Percentiles rank a stretch among this genome's conserved stretches.
These are phyloP conservation scores for Aspergillus sp. DNA, from an alignment of 2,329 filamentous ascomycete genomes.

Conservation along the genomic window DNA sequence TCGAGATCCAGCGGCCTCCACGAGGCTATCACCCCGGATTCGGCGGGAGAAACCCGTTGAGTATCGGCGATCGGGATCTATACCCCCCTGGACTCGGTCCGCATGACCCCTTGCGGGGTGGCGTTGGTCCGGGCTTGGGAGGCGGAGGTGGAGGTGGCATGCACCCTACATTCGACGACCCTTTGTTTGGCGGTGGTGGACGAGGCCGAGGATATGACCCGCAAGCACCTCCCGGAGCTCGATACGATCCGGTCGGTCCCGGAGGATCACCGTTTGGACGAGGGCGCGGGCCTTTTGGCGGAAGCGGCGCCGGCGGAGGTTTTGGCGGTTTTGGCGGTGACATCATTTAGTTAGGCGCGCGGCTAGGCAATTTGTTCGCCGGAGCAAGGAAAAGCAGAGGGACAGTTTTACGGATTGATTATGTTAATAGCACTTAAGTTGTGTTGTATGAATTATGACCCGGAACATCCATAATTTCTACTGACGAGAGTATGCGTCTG, in stretches of 20 bases:
- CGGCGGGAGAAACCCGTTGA: constrained; percentile 59
- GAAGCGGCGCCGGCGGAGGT: constrained; percentile 45
- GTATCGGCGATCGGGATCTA: constrained; percentile 81
- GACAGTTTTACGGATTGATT: too few species aligned
- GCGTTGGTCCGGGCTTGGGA: constrained; percentile 61
- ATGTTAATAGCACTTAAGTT: too few species aligned
- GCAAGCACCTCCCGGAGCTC: constrained; percentile 79
- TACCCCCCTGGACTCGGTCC: constrained; percentile 85
- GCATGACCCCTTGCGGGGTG: constrained; percentile 72
- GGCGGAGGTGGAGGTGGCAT: constrained; percentile 77
- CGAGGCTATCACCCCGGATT: constrained; percentile 46
- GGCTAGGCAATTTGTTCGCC: constrained; percentile 1
- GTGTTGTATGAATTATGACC: too few species aligned
- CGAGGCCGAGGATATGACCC: constrained; percentile 60
- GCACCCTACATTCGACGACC: constrained; percentile 95
- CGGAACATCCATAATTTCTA: too few species aligned
- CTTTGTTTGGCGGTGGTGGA: constrained; percentile 67
- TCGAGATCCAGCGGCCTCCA: constrained; percentile 72
- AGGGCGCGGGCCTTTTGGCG: constrained; percentile 24
- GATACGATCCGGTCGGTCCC: constrained; percentile 85
- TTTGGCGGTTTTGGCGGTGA: constrained; percentile 51
- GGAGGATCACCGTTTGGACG: constrained; percentile 53
- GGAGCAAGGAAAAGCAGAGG: too few species aligned
- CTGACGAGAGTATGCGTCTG: too few species aligned
- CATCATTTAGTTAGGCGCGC: constrained; percentile 37